Percentiles rank a stretch among this genome's conserved stretches.
Conservation (phyloP, 208 protist genomes). For the Acanthamoeba royreba region DNA sequence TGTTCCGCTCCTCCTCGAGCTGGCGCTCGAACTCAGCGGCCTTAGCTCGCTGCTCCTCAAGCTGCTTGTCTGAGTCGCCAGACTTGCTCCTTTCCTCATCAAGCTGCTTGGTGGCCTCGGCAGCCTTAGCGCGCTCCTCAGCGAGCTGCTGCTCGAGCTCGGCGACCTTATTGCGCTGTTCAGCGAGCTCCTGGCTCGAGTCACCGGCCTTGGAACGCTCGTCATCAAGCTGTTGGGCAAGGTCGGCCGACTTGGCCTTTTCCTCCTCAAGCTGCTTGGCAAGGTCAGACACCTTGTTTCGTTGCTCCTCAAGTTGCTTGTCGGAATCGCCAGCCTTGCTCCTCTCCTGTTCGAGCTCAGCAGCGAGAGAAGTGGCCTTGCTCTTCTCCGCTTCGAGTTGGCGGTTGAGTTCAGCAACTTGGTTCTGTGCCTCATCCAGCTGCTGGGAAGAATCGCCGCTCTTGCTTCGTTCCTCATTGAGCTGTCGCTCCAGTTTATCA, state of each 20-base stretch:
- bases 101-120: neutral
- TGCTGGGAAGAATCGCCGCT: neutral
- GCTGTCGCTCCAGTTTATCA: no score
- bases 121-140: neutral
- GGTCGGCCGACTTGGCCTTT: neutral
- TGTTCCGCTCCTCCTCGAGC: neutral
- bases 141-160: neutral
- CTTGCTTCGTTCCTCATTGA: no score
- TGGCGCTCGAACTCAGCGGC: neutral
- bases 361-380: neutral
- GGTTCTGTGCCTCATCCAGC: neutral
- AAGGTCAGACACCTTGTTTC: neutral
- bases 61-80: neutral
- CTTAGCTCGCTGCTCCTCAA: neutral
- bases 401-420: neutral
- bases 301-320: neutral
- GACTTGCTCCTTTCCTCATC: neutral
- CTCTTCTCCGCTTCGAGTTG: neutral
- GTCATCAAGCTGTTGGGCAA: neutral
- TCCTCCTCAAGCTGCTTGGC: neutral
- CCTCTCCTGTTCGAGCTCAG: neutral
- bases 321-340: neutral
- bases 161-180: neutral
- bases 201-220: neutral
- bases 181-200: neutral